Evolutionary conservation across 495 filamentous ascomycete species (phyloP).

Genomic region (Elasticomyces elasticus): DNA sequence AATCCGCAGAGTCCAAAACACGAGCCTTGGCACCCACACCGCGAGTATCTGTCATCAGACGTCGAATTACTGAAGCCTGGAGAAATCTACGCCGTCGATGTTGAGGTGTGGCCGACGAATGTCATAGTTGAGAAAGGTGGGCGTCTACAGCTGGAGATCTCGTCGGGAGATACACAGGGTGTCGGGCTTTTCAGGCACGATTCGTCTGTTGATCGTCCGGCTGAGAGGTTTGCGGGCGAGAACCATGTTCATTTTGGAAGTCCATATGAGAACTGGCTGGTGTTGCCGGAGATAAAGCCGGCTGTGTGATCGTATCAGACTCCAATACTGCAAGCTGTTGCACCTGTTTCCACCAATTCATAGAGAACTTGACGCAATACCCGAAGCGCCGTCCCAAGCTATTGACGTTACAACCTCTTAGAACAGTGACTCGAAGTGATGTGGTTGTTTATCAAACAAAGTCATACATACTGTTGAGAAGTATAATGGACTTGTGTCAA

Average conservation of each 20-base stretch:
- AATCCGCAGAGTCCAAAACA: slow-evolving; percentile 40
- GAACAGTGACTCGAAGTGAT: too few species aligned
- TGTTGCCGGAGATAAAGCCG: slow-evolving; percentile 17
- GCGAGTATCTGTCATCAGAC: slow-evolving; percentile 49
- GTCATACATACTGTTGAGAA: too few species aligned
- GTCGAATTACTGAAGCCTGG: slow-evolving; percentile 42
- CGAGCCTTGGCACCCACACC: slow-evolving; percentile 43
- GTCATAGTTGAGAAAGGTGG: slow-evolving; percentile 47
- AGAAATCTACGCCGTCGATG: slow-evolving; percentile 51
- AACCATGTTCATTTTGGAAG: slow-evolving; percentile 16
- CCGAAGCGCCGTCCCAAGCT: too few species aligned
- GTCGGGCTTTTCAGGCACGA: slow-evolving; percentile 46
- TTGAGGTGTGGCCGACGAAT: slow-evolving; percentile 61
- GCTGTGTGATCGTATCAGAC: too few species aligned
- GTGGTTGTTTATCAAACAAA: too few species aligned
- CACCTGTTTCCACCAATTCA: too few species aligned
- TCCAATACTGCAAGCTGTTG: too few species aligned
- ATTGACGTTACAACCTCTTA: too few species aligned
- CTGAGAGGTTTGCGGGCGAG: slow-evolving; percentile 3
- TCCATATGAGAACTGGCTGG: slow-evolving; percentile 14
- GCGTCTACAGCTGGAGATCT: slow-evolving; percentile 45
- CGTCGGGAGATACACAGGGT: slow-evolving; percentile 51
- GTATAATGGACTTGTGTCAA: too few species aligned
- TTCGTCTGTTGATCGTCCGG: slow-evolving; percentile 43
- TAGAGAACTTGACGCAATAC: too few species aligned